Base-by-base conservation (phyloP, 768 basidiomycete species). In the Lactifluus pinguis region DNA sequence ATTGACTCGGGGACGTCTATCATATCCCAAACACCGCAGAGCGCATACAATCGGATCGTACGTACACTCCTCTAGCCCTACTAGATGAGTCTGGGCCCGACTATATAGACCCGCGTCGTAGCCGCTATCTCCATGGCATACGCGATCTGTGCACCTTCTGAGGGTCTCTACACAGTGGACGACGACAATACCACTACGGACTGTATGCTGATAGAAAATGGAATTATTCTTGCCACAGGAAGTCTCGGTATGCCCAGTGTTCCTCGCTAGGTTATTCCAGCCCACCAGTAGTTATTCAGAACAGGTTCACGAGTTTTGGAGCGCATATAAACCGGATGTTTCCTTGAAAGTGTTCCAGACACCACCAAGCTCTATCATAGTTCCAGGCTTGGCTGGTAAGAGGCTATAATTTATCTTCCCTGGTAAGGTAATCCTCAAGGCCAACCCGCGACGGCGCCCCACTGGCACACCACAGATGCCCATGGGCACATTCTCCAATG, bases 401-500 rank as follows among this genome's bases (percentile, higher is more conserved):
- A 48, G 34, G 41, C 44, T 48, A 38, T 45, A 7, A 39, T 15
- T 29, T 30, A n/a, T 53, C 25, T 25, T 25, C 25, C 19, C 17
- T 19, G 13, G 9, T 44, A 1, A 25, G 70, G 45, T 21, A 36
- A 47, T 57, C 13, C 52, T 29, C 15, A 48, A 38, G 10, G 3
- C 36, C 8, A 47, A 47, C n/a, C 8, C 38, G 25, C 25, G 25
- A 25, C 25, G 25, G 25, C 25, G 25, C 25, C 25, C 25, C 25
- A 25, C 25, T 25, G 25, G 25, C 3, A 45, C 30, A 7, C 38
- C 9, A 32, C 61, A 87, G 91, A 93, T 70, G 83, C 89, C 0
- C 91, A 93, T 71, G 89, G 85, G 0, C 92, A 94, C 69, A 73
- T 92, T 19, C 68, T 92, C 38, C 76, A 82, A 34, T 88, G 91